phyloP scores from a whole-genome alignment of 1,284 basidiomycete species.

The Ganoderma multipileum region DNA sequence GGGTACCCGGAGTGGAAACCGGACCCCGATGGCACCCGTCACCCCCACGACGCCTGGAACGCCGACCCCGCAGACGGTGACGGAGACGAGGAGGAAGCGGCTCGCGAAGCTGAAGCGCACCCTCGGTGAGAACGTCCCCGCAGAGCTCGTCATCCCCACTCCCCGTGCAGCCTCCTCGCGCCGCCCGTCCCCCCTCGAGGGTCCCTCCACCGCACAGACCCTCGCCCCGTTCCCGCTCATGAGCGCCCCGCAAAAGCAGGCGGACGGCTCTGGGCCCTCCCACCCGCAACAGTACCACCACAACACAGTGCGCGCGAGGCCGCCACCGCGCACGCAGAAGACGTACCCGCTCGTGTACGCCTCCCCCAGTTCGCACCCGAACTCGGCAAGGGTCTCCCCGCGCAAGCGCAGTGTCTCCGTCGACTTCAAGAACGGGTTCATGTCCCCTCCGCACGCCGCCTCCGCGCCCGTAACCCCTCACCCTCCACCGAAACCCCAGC shows the following conservation, averaged over 20 bases:
- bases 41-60: constrained; percentile 33
- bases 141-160: constrained; percentile 53
- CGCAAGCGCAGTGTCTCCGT: constrained; percentile 36
- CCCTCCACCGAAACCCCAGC: background rate
- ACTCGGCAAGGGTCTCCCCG: background rate
- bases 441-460: background rate
- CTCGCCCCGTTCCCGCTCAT: background rate
- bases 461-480: background rate
- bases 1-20: background rate
- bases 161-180: constrained; percentile 15
- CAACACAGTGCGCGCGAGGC: background rate
- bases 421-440: constrained; percentile 22
- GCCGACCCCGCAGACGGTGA: constrained; percentile 33
- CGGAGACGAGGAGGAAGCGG: constrained; percentile 41
- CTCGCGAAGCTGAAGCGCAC: constrained; percentile 60
- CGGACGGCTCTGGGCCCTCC: too few species aligned
- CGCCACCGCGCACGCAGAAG: constrained; percentile 8
- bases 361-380: constrained; percentile 8
- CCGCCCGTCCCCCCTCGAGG: constrained; percentile 6
- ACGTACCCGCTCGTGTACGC: background rate
- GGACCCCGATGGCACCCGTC: constrained; percentile 12
- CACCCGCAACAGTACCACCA: too few species aligned
- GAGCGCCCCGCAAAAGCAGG: background rate
- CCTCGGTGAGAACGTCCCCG: constrained; percentile 60
- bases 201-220: background rate